Conservation (phyloP, 2,329 filamentous ascomycete genomes). For the Diaporthe capsici region DNA sequence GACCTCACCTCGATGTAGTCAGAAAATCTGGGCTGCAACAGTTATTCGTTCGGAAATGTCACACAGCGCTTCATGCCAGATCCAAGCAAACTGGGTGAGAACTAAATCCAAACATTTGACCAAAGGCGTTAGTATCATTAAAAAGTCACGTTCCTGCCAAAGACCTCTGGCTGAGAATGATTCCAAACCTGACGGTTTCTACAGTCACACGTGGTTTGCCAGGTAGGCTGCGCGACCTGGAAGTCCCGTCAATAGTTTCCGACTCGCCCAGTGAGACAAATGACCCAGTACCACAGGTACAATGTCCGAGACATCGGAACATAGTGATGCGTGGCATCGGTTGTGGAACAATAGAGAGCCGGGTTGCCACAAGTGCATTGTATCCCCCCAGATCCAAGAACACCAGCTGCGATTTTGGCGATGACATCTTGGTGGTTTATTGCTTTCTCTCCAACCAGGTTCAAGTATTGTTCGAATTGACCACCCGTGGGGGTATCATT, state of each 20-base stretch:
- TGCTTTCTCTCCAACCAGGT: too few relatives aligned
- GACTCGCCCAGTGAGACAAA: not conserved
- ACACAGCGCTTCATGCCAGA: not conserved
- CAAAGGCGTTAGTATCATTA: not conserved
- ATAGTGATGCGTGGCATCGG: conserved; percentile 30
- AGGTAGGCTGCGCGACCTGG: not conserved
- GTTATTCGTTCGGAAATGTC: not conserved
- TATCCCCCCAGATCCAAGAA: not conserved
- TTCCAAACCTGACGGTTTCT: conserved; percentile 12
- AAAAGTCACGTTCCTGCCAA: not conserved
- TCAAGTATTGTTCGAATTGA: not conserved
- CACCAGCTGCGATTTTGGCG: not conserved
- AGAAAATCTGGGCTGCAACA: not conserved
- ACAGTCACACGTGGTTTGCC: conserved; percentile 24
- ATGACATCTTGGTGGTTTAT: not conserved
- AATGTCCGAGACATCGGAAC: conserved; percentile 37
- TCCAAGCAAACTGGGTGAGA: not conserved
- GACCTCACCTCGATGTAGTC: conserved; percentile 12
- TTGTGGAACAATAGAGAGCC: not conserved
- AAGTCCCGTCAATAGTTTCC: not conserved
- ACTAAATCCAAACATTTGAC: too few relatives aligned
- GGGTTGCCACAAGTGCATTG: not conserved
- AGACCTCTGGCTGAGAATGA: not conserved
- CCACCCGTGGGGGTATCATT: not conserved
- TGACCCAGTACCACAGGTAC: conserved; percentile 23